phyloP scores from a whole-genome alignment of 1,284 basidiomycete species.

The Ceratobasidium theobromae region DNA sequence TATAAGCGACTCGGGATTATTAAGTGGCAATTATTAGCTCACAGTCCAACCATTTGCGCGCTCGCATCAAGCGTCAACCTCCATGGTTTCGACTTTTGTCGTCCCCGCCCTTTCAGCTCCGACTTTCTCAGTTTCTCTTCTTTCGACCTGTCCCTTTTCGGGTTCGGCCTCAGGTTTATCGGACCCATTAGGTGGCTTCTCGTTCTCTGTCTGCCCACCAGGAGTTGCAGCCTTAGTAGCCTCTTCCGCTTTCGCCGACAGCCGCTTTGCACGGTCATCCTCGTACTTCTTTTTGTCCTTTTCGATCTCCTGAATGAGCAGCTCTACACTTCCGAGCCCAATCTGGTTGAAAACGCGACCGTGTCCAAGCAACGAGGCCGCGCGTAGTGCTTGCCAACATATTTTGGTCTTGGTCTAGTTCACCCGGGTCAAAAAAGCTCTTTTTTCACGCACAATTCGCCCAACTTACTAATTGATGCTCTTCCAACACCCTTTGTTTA shows the following conservation, averaged over 20 bases:
- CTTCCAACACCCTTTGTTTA: slow-evolving; percentile 20
- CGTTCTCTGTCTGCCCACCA: neutral
- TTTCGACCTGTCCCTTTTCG: too few species aligned
- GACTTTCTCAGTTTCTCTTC: neutral
- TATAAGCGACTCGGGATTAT: too few species aligned
- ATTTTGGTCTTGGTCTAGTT: slow-evolving; percentile 23
- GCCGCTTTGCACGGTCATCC: slow-evolving; percentile 16
- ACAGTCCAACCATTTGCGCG: neutral
- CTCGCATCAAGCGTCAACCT: slow-evolving; percentile 6
- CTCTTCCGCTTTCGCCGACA: slow-evolving; percentile 18
- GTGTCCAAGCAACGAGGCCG: slow-evolving; percentile 33
- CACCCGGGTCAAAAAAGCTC: neutral
- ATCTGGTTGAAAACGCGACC: slow-evolving; percentile 33
- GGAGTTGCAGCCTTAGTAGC: neutral
- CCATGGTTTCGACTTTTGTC: slow-evolving; percentile 6
- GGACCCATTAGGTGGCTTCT: too few species aligned
- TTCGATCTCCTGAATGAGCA: slow-evolving; percentile 33
- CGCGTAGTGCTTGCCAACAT: slow-evolving; percentile 34
- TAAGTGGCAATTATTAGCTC: too few species aligned
- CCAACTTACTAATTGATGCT: slow-evolving; percentile 21
- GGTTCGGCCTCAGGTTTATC: too few species aligned
- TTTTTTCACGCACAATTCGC: neutral
- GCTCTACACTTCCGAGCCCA: slow-evolving; percentile 27
- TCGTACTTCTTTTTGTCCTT: slow-evolving; percentile 30
- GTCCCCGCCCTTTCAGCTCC: neutral